Evolutionary conservation across 257 asterid species (phyloP).

Genomic region (Jasminum sambac): DNA sequence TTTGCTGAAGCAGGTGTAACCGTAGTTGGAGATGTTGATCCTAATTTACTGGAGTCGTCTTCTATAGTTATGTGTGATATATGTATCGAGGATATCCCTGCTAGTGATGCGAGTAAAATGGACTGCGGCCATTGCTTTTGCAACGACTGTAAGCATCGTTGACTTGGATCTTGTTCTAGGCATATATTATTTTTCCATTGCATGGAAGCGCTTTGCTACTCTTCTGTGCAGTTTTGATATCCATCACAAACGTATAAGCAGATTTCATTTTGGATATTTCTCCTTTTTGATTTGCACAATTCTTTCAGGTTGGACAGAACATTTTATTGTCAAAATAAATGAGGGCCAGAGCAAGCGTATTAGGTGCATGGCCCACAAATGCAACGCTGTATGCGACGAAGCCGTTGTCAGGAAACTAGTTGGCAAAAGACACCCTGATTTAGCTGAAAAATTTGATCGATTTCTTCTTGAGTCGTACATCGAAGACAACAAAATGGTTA

Average conservation of each 20-base stretch:
- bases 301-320: constrained; percentile 92
- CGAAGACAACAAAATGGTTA: constrained; percentile 91
- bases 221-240: constrained; percentile 4
- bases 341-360: constrained; percentile 94
- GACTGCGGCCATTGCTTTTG: constrained; percentile 88
- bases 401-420: constrained; percentile 62
- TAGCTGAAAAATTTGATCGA: constrained; percentile 78
- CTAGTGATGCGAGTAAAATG: constrained; percentile 62
- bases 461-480: constrained; percentile 86
- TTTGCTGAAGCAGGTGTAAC: constrained; percentile 77
- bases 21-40: constrained; percentile 39
- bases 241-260: neutral
- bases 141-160: constrained; percentile 65
- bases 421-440: constrained; percentile 54
- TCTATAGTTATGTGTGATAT: constrained; percentile 54
- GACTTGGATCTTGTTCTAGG: constrained; percentile 2
- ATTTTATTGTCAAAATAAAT: constrained; percentile 77
- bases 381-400: constrained; percentile 86
- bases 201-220: constrained; percentile 5
- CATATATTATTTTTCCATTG: neutral
- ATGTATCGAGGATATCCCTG: constrained; percentile 77
- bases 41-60: constrained; percentile 35
- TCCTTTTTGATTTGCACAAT: neutral
- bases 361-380: constrained; percentile 88
- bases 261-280: constrained; percentile 3